phyloP scores from a whole-genome alignment of 768 basidiomycete genomes.

The Pleurotus tuber-regium region DNA sequence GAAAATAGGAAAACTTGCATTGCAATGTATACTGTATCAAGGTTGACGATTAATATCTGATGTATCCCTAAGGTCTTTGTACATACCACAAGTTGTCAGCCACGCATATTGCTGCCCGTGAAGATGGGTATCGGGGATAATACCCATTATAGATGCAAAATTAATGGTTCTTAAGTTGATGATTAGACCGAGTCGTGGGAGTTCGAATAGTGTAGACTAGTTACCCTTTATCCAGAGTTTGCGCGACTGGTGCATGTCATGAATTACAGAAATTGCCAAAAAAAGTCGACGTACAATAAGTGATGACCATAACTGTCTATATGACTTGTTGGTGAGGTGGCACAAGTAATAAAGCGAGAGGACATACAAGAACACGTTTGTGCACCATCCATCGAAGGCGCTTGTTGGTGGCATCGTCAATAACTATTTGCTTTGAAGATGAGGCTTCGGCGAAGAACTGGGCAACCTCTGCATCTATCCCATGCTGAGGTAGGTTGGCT shows the following conservation, averaged over 20 bases:
- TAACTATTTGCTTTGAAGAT: conserved; percentile 24
- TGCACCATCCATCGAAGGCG: conserved; percentile 45
- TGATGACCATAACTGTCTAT: conserved; percentile 42
- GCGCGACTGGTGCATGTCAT: conserved; percentile 28
- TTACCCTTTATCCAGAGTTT: conserved; percentile 46
- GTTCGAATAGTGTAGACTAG: not conserved
- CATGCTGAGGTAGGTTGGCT: too few relatives aligned
- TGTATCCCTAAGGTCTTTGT: not conserved
- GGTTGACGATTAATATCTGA: not conserved
- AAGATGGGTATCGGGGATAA: conserved; percentile 40
- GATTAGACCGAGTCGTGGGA: not conserved
- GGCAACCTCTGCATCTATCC: conserved; percentile 46
- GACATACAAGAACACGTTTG: conserved; percentile 39
- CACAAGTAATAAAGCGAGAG: not conserved
- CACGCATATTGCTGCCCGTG: conserved; percentile 49
- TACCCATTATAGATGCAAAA: conserved; percentile 48
- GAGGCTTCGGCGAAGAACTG: conserved; percentile 36
- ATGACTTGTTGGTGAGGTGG: not conserved
- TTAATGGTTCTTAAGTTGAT: conserved; percentile 36
- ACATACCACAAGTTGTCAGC: conserved; percentile 44
- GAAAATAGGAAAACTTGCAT: conserved; percentile 25
- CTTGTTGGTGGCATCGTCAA: conserved; percentile 40
- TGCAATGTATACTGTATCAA: conserved; percentile 34
- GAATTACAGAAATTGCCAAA: not conserved
- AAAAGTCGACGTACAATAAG: conserved; percentile 32